Conservation (phyloP, 257 asterid species). For the Scutellaria minor region DNA sequence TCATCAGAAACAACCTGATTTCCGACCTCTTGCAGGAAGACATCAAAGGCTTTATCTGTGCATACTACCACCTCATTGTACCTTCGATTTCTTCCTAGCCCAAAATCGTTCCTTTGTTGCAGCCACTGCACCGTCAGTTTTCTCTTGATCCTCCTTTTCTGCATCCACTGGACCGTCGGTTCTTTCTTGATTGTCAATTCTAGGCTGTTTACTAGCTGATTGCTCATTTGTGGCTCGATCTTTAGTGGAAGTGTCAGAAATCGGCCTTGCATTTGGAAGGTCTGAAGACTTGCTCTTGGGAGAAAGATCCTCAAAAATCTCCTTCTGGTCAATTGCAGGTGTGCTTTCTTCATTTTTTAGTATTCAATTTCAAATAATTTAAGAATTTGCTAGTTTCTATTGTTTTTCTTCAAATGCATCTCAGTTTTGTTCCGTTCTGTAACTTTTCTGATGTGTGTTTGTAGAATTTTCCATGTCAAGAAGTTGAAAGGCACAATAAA, state of each 20-base stretch:
- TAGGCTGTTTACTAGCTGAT: slow-evolving; percentile 46
- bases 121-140: slow-evolving; percentile 51
- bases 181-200: slow-evolving; percentile 52
- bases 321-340: slow-evolving; percentile 77
- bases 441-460: slow-evolving; percentile 36
- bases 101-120: slow-evolving; percentile 71
- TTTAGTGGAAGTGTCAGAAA: slow-evolving; percentile 43
- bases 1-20: too few species aligned
- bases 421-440: slow-evolving; percentile 2
- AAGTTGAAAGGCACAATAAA: slow-evolving; percentile 98
- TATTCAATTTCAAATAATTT: slow-evolving; percentile 3
- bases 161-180: slow-evolving; percentile 51
- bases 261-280: slow-evolving; percentile 37
- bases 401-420: background rate
- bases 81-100: slow-evolving; percentile 80
- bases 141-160: slow-evolving; percentile 62
- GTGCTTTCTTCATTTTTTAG: slow-evolving; percentile 11
- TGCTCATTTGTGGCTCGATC: slow-evolving; percentile 39
- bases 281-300: slow-evolving; percentile 43
- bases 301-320: slow-evolving; percentile 39
- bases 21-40: too few species aligned
- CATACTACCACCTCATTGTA: slow-evolving; percentile 36
- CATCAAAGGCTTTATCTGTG: slow-evolving; percentile 8
- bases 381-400: background rate
- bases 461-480: slow-evolving; percentile 99